These are phyloP conservation scores for Yamadazyma mexicana DNA, from an alignment of 1,139 yeast species.

Conservation along the genomic window DNA sequence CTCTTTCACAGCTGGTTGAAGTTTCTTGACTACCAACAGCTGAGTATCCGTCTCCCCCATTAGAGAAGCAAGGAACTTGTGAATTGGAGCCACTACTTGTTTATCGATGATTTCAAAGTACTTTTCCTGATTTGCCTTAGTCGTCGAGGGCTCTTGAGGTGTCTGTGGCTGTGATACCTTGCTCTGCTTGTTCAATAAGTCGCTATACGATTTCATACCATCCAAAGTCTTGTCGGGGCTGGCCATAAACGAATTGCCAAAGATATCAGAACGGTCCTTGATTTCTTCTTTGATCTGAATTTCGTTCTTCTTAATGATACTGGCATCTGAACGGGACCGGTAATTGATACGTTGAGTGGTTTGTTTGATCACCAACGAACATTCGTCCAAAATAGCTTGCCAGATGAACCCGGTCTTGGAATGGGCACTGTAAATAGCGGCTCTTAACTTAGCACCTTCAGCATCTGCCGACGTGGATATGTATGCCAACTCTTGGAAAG, in stretches of 20 bases:
- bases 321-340: slow-evolving; percentile 33
- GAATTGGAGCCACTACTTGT: slow-evolving; percentile 8
- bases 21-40: slow-evolving; percentile 5
- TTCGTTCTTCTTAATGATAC: slow-evolving; percentile 25
- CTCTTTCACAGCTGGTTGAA: slow-evolving; percentile 9
- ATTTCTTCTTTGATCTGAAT: slow-evolving; percentile 16
- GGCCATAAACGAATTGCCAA: slow-evolving; percentile 30
- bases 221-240: slow-evolving; percentile 8
- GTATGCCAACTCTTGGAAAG: slow-evolving; percentile 73
- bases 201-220: slow-evolving; percentile 13
- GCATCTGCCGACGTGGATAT: slow-evolving; percentile 51
- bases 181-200: slow-evolving; percentile 9
- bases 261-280: slow-evolving; percentile 22
- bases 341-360: slow-evolving; percentile 43
- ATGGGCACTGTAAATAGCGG: slow-evolving; percentile 53
- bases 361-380: slow-evolving; percentile 52
- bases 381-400: slow-evolving; percentile 61
- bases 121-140: slow-evolving; percentile 7
- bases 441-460: slow-evolving; percentile 45
- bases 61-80: slow-evolving; percentile 3
- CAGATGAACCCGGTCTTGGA: slow-evolving; percentile 50
- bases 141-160: slow-evolving; percentile 1
- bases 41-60: slow-evolving; percentile 1
- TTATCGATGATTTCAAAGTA: slow-evolving; percentile 9
- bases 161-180: neutral